Evolutionary conservation across 2,329 filamentous ascomycete genomes (phyloP).

Genomic region (Trichocomaceae sp.): DNA sequence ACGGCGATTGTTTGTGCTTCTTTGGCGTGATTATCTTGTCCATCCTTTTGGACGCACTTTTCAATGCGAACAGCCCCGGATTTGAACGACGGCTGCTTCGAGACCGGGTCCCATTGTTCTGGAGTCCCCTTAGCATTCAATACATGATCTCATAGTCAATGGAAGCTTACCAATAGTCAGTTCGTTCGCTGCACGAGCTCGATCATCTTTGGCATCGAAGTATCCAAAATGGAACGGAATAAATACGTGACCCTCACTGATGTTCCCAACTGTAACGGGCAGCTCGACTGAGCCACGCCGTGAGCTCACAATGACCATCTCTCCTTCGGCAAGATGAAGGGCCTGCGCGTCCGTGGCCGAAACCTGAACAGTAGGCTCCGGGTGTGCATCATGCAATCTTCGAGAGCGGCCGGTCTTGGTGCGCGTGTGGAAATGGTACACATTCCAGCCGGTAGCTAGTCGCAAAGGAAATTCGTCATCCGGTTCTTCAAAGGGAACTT

Average conservation of each 20-base stretch:
- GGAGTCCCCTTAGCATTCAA: not conserved
- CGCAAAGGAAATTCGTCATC: slow-evolving; percentile 29
- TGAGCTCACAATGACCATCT: slow-evolving; percentile 28
- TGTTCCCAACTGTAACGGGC: slow-evolving; percentile 23
- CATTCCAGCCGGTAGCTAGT: slow-evolving; percentile 29
- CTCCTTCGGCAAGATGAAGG: slow-evolving; percentile 22
- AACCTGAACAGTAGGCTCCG: slow-evolving; percentile 26
- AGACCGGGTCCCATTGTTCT: slow-evolving; percentile 32
- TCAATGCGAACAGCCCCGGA: slow-evolving; percentile 30
- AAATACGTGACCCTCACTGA: slow-evolving; percentile 28
- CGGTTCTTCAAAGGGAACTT: slow-evolving; percentile 23
- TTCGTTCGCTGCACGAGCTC: slow-evolving; percentile 32
- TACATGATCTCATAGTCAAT: not conserved
- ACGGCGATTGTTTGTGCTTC: slow-evolving; percentile 23
- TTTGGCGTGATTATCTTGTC: slow-evolving; percentile 13
- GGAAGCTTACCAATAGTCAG: slow-evolving; percentile 27
- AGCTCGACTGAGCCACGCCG: slow-evolving; percentile 27
- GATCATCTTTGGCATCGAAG: slow-evolving; percentile 28
- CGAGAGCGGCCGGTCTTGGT: slow-evolving; percentile 31
- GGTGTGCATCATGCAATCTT: slow-evolving; percentile 25
- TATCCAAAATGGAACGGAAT: slow-evolving; percentile 38
- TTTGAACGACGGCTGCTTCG: slow-evolving; percentile 35
- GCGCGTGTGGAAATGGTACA: slow-evolving; percentile 33
- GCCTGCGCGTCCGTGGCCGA: slow-evolving; percentile 25
- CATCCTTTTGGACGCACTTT: slow-evolving; percentile 20